A percentile compares a stretch with the other conserved stretches of the same genome.
Conservation (phyloP, 495 filamentous ascomycete genomes). For the Penicillium riverlandense region DNA sequence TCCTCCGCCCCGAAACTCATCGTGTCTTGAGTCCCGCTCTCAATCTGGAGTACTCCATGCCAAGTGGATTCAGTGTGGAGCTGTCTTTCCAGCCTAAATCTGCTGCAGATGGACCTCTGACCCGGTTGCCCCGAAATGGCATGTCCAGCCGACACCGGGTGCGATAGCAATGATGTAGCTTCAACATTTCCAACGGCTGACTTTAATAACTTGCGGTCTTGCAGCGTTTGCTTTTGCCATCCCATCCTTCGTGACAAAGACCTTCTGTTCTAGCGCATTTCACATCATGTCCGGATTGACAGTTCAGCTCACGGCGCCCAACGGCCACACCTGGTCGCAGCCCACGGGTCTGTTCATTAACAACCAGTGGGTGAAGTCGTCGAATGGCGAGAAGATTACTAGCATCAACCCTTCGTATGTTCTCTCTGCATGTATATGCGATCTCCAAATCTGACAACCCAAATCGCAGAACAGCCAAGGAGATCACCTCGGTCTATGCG, state of each 20-base stretch:
- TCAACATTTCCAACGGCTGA: neutral
- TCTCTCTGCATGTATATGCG: constrained; percentile 12
- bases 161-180: constrained; percentile 5
- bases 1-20: neutral
- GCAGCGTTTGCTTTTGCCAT: constrained; percentile 8
- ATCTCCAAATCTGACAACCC: constrained; percentile 19
- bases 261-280: neutral
- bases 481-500: constrained; percentile 77
- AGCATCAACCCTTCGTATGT: constrained; percentile 77
- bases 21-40: no score
- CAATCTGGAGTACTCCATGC: neutral
- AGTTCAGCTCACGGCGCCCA: constrained; percentile 45
- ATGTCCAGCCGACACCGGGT: constrained; percentile 12
- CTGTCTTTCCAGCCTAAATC: neutral
- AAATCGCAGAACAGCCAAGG: constrained; percentile 52
- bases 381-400: constrained; percentile 61
- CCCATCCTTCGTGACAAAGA: constrained; percentile 2
- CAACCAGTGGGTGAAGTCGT: constrained; percentile 80
- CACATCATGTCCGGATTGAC: constrained; percentile 16
- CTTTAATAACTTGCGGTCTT: constrained; percentile 10
- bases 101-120: constrained; percentile 7
- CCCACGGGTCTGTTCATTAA: constrained; percentile 86
- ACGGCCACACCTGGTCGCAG: constrained; percentile 71
- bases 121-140: neutral
- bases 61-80: neutral